phyloP scores from a whole-genome alignment of 345 rosid genomes.

The Anacardium occidentale region DNA sequence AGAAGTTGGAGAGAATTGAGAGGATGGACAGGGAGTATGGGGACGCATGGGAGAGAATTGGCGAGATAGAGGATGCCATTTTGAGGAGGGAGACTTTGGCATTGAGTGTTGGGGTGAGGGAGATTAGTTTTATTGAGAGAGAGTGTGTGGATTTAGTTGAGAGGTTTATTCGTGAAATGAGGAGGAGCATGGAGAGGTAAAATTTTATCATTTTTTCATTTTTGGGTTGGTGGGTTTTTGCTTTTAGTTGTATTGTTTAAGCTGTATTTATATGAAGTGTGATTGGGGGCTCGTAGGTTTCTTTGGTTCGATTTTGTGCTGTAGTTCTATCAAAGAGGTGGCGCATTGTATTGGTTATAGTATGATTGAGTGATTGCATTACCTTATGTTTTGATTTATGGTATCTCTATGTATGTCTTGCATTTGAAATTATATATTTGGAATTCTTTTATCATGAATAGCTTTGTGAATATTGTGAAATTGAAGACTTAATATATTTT shows the following conservation, averaged over 20 bases:
- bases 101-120: constrained; percentile 72
- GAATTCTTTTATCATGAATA: neutral
- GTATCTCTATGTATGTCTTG: neutral
- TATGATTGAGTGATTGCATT: neutral
- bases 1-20: constrained; percentile 43
- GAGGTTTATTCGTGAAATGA: constrained; percentile 49
- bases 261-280: neutral
- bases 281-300: neutral
- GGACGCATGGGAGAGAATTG: constrained; percentile 62
- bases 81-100: constrained; percentile 58
- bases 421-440: neutral
- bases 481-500: neutral
- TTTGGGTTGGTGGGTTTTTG: constrained; percentile 4
- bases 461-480: neutral
- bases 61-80: constrained; percentile 58
- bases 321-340: neutral
- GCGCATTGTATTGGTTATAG: neutral
- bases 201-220: neutral
- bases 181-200: constrained; percentile 45
- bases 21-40: constrained; percentile 59
- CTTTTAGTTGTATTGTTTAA: neutral
- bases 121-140: constrained; percentile 75
- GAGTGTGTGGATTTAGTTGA: constrained; percentile 76
- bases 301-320: neutral
- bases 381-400: neutral